Conservation (phyloP, 2,329 filamentous ascomycete species). For the Fusarium caatingaense region DNA sequence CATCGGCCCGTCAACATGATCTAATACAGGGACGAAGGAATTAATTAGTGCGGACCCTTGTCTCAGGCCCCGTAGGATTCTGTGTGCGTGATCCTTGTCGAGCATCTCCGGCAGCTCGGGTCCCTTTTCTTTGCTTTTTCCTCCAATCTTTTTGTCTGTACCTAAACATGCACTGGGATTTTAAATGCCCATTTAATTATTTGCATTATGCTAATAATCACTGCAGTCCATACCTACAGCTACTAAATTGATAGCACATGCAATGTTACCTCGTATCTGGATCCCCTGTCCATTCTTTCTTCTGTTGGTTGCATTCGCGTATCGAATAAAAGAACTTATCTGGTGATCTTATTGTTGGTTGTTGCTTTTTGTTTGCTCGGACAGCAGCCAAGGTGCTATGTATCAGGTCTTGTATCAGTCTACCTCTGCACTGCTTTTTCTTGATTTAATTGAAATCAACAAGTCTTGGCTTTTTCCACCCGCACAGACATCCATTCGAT, state of each 20-base stretch:
- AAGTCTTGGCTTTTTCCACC: background rate
- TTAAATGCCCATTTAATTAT: background rate
- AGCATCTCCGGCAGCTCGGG: constrained; percentile 16
- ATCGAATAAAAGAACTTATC: constrained; percentile 16
- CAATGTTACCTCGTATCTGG: background rate
- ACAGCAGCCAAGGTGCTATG: background rate
- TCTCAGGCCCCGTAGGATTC: background rate
- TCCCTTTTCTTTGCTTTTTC: constrained; percentile 20
- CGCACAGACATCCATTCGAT: constrained; percentile 19
- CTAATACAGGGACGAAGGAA: background rate
- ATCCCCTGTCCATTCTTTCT: background rate
- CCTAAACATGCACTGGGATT: background rate
- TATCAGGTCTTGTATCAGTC: background rate
- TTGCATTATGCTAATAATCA: background rate
- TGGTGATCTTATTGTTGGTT: background rate
- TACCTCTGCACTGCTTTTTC: background rate
- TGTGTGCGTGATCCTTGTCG: constrained; percentile 4
- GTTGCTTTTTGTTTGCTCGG: constrained; percentile 20
- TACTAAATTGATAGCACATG: background rate
- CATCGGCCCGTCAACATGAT: constrained; percentile 18
- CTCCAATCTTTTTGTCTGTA: background rate
- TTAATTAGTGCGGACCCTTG: constrained; percentile 15
- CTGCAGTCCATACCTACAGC: background rate
- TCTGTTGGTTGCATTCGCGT: constrained; percentile 25
- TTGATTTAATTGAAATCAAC: background rate